Evolutionary conservation across 139 green algal genomes (phyloP), one percentile per base, ranked within the genome.

Genomic region (Chlamydomonas sp.): DNA sequence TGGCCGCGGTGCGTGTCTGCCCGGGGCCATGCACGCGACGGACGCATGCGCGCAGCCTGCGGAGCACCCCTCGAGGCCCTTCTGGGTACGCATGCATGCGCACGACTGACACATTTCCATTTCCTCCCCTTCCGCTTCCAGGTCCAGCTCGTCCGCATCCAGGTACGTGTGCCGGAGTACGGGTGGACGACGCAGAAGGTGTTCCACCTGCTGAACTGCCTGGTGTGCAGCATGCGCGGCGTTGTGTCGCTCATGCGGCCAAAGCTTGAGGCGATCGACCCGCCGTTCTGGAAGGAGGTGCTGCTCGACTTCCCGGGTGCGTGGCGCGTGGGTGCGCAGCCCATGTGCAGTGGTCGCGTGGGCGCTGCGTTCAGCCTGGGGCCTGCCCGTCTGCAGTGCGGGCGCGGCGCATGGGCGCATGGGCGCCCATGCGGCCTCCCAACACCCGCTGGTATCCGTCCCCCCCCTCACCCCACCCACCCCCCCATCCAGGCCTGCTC

Each of bases 151-250:
- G 69, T 91, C 0, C 77, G 91, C 22, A 97, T 99, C 28, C 94
- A 99, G 72, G 60, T 84, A 50, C 81, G 95, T 2, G 89, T 98
- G 31, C 94, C 95, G 5, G 90, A 99, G 78, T 97, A 96, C 71
- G 95, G 95, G 10, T 98, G 94, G 94, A 99, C 95, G 10, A 99
- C 95, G 10, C 95, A 99, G 67, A 99, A 99, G 78, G 92, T 98
- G 20, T 99, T 99, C 75, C 91, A 98, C 73, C 82, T 98, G 8
- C 84, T 99, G 8, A 99, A 98, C 73, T 88, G 87, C 60, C 37
- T 96, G n/a, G 83, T 96, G 1, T 90, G 80, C 38, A 48, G 65
- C 1, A 38, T 96, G 58, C 88, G 93, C 8, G 80, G 79, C 48
- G 79, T 70, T 3, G 87, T 94, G 20, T 97, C 98, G 73, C 72